Base-by-base conservation (phyloP, 257 asterid species). In the Solanum tarapatanum region DNA sequence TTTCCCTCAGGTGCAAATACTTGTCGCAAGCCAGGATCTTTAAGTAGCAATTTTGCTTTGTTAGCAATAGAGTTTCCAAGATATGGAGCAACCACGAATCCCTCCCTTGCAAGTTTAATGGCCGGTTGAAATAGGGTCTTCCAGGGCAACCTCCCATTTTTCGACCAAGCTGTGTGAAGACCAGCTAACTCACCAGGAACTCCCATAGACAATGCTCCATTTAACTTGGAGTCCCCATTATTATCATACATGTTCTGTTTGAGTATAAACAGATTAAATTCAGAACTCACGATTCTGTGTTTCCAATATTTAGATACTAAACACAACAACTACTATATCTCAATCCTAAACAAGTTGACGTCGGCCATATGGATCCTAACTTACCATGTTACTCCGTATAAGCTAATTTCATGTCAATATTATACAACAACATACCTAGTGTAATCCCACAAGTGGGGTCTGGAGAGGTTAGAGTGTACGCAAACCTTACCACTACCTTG, bases 151-250 rank as follows among this genome's bases (percentile, higher is more conserved):
- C 91, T 93, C 43, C 99, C 99, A 35, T 88, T 88, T 84, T 88
- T 94, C 85, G 87, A 82, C 98, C 99, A 97, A 32, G 97, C 98
- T 36, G 24, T 88, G 23, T 97, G 93, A 72, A 97, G 98, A 82
- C 99, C 99, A 2, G 98, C 99, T 90, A 94, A 26, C 91, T 97
- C 99, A 66, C 99, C 97, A 0, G 99, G 99, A 73, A 94, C 95
- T 7, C 98, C 99, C 94, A 94, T 94, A 4, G 98, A 88, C 75
- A 97, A 84, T 35, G 96, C 94, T 37, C 99, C 98, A 6, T 8
- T 9, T 83, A 30, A 73, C 91, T 95, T 95, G 69, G 94, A 91
- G 33, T 36, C 88, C 19, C 68, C 86, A 82, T 94, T 91, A 80
- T 87, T 74, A 89, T 88, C 96, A 77, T 94, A 97, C 99, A 97